Evolutionary conservation across 148 eudicot genomes (phyloP), one percentile per base, ranked within the genome.

Genomic region (Tetragonia tetragonoides): DNA sequence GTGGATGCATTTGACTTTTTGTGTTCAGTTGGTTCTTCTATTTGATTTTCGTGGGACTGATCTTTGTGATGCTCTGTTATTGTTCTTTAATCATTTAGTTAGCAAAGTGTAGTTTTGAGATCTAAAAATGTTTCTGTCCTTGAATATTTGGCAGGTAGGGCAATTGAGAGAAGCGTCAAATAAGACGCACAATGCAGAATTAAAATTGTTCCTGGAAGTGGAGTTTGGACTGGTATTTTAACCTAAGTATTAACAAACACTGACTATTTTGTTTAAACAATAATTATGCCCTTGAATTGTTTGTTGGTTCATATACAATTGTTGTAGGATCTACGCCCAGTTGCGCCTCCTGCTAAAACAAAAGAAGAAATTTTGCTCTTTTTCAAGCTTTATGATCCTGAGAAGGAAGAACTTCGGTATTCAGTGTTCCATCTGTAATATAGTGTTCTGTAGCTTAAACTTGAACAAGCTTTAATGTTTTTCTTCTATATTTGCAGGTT

Each of bases 321-420:
- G 20, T 68, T 17, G 41, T 83, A 95, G 99, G 99, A 93, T 81
- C 70, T 85, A 47, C 83, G 51, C 24, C 92, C 93, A 28, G 67
- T 89, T 84, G 84, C 91, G 77, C 97, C 89, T 70, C 95, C 91
- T 24, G 90, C 83, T 23, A 93, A 88, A 72, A 91, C 81, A 44
- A 95, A 91, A 79, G 99, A 95, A 66, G 99, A 93, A 65, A 90
- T 95, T 78, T 86, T 95, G 79, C 92, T 95, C 59, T 95, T 95
- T 84, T 95, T 95, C 83, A 95, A 95, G 85, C 91, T 87, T 70
- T 95, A 91, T 87, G 97, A 95, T 76, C 93, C 97, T 68, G 83
- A 72, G 77, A 93, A 91, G 77, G 95, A 90, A 85, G 97, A 95
- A 84, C 92, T 95, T 39, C 83, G 97, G 99, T 93, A 87, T 47